phyloP scores from a whole-genome alignment of 768 basidiomycete species.

The Suillus cothurnatus region DNA sequence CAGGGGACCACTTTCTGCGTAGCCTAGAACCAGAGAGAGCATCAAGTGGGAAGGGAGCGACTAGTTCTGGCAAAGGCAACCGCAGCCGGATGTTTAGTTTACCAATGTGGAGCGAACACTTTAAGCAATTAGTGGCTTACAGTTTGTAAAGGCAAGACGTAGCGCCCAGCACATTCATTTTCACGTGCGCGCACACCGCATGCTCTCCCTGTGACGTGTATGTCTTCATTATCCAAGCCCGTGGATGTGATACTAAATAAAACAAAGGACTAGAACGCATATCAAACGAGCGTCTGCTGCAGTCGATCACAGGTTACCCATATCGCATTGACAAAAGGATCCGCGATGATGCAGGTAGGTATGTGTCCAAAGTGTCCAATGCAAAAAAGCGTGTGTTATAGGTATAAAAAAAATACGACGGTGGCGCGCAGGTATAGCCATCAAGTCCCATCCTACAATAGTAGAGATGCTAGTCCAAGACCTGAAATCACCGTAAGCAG shows the following conservation, averaged over 20 bases:
- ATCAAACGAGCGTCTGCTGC: conserved; percentile 23
- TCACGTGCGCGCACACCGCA: neutral
- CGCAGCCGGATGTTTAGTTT: neutral
- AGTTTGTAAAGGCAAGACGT: neutral
- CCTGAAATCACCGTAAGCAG: conserved; percentile 17
- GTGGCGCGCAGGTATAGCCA: neutral
- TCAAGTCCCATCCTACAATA: conserved; percentile 20
- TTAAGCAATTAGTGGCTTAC: neutral
- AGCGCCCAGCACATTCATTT: neutral
- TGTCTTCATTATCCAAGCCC: conserved; percentile 15
- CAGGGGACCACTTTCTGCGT: neutral
- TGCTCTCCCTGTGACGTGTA: neutral
- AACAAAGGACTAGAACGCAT: conserved; percentile 14
- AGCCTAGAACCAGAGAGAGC: neutral
- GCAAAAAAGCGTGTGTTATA: conserved; percentile 14
- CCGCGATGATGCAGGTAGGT: conserved; percentile 19
- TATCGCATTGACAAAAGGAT: conserved; percentile 9
- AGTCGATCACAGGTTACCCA: conserved; percentile 11
- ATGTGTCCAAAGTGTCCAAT: conserved; percentile 28
- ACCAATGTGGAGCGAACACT: neutral
- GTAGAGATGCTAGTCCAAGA: conserved; percentile 25
- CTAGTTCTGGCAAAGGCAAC: neutral
- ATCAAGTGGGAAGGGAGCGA: neutral
- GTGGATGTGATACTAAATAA: conserved; percentile 19
- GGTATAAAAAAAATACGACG: conserved; percentile 10